A percentile compares a stretch with the other conserved stretches of the same genome.
Conservation (phyloP, 192 early-diverging fungal genomes). For the Gryganskiella cystojenkinii region DNA sequence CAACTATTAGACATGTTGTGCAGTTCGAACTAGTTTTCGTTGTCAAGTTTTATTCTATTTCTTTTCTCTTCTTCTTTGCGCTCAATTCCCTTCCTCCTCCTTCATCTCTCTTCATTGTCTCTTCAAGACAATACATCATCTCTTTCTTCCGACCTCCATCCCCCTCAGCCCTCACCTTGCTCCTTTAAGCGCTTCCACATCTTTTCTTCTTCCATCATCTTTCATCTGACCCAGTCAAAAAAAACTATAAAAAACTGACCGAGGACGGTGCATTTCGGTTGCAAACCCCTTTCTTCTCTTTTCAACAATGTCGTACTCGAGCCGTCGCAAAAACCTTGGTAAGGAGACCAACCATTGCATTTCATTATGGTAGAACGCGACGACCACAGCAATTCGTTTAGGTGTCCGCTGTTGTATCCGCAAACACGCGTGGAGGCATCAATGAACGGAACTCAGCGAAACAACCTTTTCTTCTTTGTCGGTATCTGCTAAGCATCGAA, state of each 20-base stretch:
- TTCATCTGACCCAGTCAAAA: neutral
- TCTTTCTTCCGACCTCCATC: slow-evolving; percentile 2
- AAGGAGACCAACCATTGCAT: too few relatives aligned
- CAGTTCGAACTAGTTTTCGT: too few relatives aligned
- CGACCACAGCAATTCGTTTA: too few relatives aligned
- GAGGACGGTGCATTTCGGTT: neutral
- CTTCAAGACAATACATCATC: neutral
- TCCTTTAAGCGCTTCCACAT: neutral
- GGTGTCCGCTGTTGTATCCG: too few relatives aligned
- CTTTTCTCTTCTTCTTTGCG: slow-evolving; percentile 3
- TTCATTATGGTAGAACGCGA: too few relatives aligned
- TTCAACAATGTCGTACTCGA: slow-evolving; percentile 40
- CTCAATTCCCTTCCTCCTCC: neutral
- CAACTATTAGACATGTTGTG: too few relatives aligned
- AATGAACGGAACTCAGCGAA: neutral
- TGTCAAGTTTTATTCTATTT: too few relatives aligned
- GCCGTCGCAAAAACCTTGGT: slow-evolving; percentile 51
- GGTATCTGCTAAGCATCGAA: slow-evolving; percentile 7
- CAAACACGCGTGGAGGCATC: too few relatives aligned
- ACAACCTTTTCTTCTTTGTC: neutral
- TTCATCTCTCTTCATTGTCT: neutral
- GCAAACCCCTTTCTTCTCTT: neutral
- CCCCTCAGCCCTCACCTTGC: neutral
- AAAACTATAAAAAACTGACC: neutral
- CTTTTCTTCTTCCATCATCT: neutral